Evolutionary conservation across 2,329 filamentous ascomycete genomes (phyloP).

Genomic region (Colletotrichum zoysiae): DNA sequence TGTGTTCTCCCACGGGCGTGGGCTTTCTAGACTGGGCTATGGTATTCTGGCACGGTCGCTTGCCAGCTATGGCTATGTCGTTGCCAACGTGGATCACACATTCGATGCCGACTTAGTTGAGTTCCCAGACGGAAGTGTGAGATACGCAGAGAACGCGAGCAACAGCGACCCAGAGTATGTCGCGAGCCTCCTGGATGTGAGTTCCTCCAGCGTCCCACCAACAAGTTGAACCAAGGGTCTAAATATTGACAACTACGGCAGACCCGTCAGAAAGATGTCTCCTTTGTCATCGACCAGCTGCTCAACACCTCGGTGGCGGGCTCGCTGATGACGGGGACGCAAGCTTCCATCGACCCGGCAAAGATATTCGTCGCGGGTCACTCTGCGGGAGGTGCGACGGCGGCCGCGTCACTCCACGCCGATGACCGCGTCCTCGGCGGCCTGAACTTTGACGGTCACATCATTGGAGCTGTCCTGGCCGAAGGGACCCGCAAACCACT

Average conservation of each 20-base stretch:
- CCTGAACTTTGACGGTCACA: conserved; percentile 55
- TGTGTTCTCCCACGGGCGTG: conserved; percentile 60
- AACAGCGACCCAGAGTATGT: neutral
- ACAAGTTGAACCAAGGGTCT: neutral
- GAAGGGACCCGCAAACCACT: conserved; percentile 48
- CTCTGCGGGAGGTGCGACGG: conserved; percentile 54
- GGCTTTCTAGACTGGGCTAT: conserved; percentile 57
- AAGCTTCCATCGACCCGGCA: conserved; percentile 4
- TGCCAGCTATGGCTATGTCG: conserved; percentile 59
- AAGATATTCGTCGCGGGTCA: conserved; percentile 54
- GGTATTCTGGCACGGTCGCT: conserved; percentile 57
- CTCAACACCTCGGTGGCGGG: neutral
- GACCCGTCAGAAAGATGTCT: conserved; percentile 52
- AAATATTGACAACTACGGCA: conserved; percentile 29
- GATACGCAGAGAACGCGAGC: conserved; percentile 42
- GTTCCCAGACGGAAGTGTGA: conserved; percentile 57
- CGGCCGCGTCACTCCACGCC: conserved; percentile 48
- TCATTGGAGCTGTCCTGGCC: conserved; percentile 48
- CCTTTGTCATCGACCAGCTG: conserved; percentile 54
- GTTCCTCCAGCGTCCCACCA: neutral
- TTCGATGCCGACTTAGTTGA: conserved; percentile 60
- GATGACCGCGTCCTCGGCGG: conserved; percentile 53
- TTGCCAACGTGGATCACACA: conserved; percentile 63
- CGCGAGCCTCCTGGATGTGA: conserved; percentile 16
- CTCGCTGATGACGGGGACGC: conserved; percentile 5